phyloP scores from a whole-genome alignment of 75 land plant species.

The Cunninghamia lanceolata region DNA sequence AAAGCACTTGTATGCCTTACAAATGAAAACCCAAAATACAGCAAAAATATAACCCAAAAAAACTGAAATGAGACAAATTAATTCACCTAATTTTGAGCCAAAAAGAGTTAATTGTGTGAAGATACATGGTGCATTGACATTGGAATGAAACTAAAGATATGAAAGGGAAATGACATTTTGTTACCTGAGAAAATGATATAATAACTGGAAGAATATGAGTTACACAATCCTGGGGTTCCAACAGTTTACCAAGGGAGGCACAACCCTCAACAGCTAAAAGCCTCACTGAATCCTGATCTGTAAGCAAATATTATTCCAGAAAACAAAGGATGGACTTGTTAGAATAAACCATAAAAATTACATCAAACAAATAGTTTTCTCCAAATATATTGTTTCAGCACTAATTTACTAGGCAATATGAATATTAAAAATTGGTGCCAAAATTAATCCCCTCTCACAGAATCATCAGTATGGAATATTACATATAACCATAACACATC shows the following conservation, averaged over 20 bases:
- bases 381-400: not conserved
- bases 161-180: not conserved
- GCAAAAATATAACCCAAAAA: not conserved
- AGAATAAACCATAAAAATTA: not conserved
- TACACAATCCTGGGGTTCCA: conserved; percentile 62
- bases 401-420: not conserved
- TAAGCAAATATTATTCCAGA: conserved; percentile 3
- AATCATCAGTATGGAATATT: not conserved
- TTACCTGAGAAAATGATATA: conserved; percentile 58
- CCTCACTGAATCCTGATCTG: conserved; percentile 71
- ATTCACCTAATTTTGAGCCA: not conserved
- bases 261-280: conserved; percentile 67
- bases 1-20: not conserved
- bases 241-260: conserved; percentile 58
- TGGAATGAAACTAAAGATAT: not conserved
- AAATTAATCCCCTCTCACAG: not conserved
- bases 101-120: not conserved
- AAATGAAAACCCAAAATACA: not conserved
- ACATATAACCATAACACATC: not conserved
- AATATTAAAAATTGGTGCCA: not conserved
- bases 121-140: not conserved
- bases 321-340: not conserved
- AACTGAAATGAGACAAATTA: not conserved
- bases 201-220: conserved; percentile 62
- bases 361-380: not conserved